Percentiles rank a stretch among this genome's conserved stretches.
Evolutionary conservation across 2,329 filamentous ascomycete genomes (phyloP).

Genomic region (Fusarium coicis): DNA sequence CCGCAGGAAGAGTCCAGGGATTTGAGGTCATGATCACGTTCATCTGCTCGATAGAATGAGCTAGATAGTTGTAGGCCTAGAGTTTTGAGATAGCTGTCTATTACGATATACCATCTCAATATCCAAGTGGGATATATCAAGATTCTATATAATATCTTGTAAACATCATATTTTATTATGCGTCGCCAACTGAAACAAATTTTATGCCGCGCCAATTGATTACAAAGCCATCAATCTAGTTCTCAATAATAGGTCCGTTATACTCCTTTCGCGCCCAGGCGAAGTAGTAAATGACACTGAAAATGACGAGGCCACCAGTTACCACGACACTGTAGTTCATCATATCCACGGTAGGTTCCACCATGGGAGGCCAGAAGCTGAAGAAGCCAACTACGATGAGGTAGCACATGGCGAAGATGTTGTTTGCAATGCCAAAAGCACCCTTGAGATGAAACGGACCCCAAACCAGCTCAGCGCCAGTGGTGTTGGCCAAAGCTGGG

Average conservation of each 20-base stretch:
- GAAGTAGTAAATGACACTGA: slow-evolving; percentile 60
- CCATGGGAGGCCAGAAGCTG: slow-evolving; percentile 61
- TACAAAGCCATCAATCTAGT: neutral
- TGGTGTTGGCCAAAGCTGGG: slow-evolving; percentile 46
- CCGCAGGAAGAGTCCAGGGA: fast-evolving
- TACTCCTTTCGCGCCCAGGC: slow-evolving; percentile 56
- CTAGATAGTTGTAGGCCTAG: too few species aligned
- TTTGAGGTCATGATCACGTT: fast-evolving
- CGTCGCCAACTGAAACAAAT: neutral
- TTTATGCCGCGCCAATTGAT: neutral
- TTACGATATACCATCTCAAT: neutral
- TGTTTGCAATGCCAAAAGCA: slow-evolving; percentile 62
- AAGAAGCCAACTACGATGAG: slow-evolving; percentile 67
- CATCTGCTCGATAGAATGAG: too few species aligned
- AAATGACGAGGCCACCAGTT: slow-evolving; percentile 54
- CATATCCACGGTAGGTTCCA: slow-evolving; percentile 45
- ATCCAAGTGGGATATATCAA: neutral
- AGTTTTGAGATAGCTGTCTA: neutral
- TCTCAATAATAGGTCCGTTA: slow-evolving; percentile 55
- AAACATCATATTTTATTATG: neutral
- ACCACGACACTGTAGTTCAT: slow-evolving; percentile 62
- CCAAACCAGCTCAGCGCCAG: slow-evolving; percentile 54
- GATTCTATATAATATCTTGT: neutral
- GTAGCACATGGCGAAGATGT: slow-evolving; percentile 63
- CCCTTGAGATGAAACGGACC: slow-evolving; percentile 66